Conservation (phyloP, 805 yeast genomes). For the Lachancea thermotolerans region DNA sequence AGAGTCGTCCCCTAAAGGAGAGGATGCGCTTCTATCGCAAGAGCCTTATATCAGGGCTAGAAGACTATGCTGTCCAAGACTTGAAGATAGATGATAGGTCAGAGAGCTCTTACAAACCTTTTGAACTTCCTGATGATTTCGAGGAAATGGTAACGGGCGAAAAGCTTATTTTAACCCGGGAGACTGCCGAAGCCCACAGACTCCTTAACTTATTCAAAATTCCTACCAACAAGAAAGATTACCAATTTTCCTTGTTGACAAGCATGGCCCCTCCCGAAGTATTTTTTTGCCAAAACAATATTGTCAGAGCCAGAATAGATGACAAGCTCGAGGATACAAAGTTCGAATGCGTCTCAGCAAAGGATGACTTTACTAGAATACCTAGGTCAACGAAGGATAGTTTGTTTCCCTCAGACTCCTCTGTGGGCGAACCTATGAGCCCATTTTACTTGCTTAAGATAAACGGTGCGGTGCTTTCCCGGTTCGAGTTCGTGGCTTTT, state of each 20-base stretch:
- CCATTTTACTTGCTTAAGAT: constrained; percentile 48
- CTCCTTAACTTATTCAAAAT: neutral
- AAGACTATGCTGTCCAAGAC: constrained; percentile 33
- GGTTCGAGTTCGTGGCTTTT: constrained; percentile 43
- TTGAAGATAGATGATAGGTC: constrained; percentile 8
- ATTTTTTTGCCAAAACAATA: neutral
- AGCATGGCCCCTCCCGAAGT: neutral
- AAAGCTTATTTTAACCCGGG: neutral
- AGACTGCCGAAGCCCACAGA: neutral
- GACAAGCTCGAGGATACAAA: neutral
- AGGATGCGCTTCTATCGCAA: constrained; percentile 54
- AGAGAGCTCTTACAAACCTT: neutral
- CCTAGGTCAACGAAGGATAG: constrained; percentile 45
- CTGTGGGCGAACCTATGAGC: constrained; percentile 41
- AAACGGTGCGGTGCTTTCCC: constrained; percentile 33
- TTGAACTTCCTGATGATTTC: neutral
- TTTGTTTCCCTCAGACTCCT: constrained; percentile 42
- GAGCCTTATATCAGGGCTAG: constrained; percentile 50
- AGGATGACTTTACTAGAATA: constrained; percentile 33
- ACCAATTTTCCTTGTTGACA: constrained; percentile 16
- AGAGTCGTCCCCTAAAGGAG: constrained; percentile 45
- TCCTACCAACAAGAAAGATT: neutral
- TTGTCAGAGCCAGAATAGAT: neutral
- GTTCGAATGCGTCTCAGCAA: constrained; percentile 39
- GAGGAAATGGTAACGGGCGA: neutral